phyloP scores from a whole-genome alignment of 169 alveolate species.

The Condylostoma magnum region DNA sequence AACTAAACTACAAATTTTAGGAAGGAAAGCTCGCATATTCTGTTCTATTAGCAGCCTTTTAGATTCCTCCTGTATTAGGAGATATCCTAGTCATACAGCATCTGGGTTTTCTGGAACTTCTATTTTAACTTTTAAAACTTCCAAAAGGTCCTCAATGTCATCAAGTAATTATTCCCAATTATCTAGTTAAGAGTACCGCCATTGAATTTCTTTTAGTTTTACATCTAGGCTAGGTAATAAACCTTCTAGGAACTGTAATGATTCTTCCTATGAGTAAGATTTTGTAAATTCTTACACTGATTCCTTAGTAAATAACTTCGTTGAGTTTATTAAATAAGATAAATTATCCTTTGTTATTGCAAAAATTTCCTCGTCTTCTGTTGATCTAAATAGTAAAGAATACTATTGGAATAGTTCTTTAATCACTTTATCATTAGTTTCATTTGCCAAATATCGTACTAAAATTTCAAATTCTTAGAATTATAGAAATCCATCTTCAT shows the following conservation, averaged over 20 bases:
- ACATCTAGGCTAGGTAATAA: not conserved
- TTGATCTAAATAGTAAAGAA: not conserved
- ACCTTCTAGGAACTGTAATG: not conserved
- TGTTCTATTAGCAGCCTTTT: slow-evolving; percentile 5
- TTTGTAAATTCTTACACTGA: not conserved
- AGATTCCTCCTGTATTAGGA: not conserved
- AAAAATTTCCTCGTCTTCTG: not conserved
- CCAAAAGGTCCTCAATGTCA: not conserved
- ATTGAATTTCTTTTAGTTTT: not conserved
- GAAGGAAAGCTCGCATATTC: not conserved
- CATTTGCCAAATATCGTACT: not conserved
- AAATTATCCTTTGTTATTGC: slow-evolving; percentile 1
- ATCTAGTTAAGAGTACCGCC: not conserved
- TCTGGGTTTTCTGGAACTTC: not conserved
- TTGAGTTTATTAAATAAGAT: not conserved
- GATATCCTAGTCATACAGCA: not conserved
- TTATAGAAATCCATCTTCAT: slow-evolving; percentile 23
- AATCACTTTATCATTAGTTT: not conserved
- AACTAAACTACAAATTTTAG: not conserved
- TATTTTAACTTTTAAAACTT: not conserved
- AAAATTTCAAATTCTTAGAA: slow-evolving; percentile 1
- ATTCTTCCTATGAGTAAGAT: not conserved
- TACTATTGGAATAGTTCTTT: not conserved
- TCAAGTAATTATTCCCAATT: slow-evolving; percentile 1
- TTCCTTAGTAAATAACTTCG: not conserved